Evolutionary conservation across 2,329 filamentous ascomycete species (phyloP).

Genomic region (Colletotrichum euphorbiae): DNA sequence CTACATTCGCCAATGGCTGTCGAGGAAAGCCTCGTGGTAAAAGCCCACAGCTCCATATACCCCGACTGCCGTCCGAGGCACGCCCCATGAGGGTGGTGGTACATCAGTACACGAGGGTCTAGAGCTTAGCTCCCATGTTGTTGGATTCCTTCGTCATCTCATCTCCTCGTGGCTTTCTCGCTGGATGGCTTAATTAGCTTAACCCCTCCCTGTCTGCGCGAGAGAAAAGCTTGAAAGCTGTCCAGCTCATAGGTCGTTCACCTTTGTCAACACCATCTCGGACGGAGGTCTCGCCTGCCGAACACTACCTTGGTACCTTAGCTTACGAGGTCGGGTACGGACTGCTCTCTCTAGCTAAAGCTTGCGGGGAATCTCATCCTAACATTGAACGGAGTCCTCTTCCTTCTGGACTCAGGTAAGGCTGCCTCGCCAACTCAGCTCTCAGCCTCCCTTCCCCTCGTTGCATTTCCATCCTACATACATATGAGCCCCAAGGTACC

Average conservation of each 20-base stretch:
- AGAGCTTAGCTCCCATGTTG: slow-evolving; percentile 30
- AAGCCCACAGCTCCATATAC: slow-evolving; percentile 4
- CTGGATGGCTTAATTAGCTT: slow-evolving; percentile 9
- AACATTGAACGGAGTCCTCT: not conserved
- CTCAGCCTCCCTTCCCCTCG: slow-evolving; percentile 26
- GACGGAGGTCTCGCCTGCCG: slow-evolving; percentile 17
- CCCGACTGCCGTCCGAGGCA: slow-evolving; percentile 30
- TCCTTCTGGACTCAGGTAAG: slow-evolving; percentile 22
- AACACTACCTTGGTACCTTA: slow-evolving; percentile 13
- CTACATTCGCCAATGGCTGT: slow-evolving; percentile 27
- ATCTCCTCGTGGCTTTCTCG: not conserved
- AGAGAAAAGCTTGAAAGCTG: slow-evolving; percentile 1
- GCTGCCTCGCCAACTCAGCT: slow-evolving; percentile 32
- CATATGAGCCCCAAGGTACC: slow-evolving; percentile 36
- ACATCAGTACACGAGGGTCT: slow-evolving; percentile 27
- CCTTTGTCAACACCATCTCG: slow-evolving; percentile 30
- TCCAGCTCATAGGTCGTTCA: slow-evolving; percentile 3
- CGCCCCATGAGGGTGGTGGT: slow-evolving; percentile 19
- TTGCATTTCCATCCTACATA: slow-evolving; percentile 29
- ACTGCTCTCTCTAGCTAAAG: slow-evolving; percentile 12
- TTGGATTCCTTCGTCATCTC: slow-evolving; percentile 23
- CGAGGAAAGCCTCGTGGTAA: slow-evolving; percentile 14
- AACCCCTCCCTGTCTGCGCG: not conserved
- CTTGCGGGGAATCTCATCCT: slow-evolving; percentile 23
- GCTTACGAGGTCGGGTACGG: slow-evolving; percentile 25